Conservation (phyloP, 2,329 filamentous ascomycete genomes). For the Dactylellina haptotyla region DNA sequence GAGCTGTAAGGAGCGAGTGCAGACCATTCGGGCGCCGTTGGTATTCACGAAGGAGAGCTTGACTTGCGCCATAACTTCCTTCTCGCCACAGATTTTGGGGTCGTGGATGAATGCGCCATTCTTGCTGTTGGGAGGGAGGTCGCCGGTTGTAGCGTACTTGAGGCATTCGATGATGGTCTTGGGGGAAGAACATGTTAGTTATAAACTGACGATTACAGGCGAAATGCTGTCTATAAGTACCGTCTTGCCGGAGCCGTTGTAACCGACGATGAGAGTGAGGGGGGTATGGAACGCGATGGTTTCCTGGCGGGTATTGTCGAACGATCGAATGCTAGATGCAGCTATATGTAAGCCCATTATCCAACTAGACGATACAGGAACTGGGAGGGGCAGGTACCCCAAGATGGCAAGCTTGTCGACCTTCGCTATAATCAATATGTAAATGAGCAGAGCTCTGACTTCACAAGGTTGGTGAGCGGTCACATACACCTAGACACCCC, state of each 20-base stretch:
- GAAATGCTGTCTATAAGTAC: constrained; percentile 60
- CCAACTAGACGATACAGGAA: not conserved
- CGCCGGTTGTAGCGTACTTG: constrained; percentile 96
- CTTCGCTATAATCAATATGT: constrained; percentile 68
- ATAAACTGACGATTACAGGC: not conserved
- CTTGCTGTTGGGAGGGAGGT: constrained; percentile 86
- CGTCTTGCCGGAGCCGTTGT: constrained; percentile 97
- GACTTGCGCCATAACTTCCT: constrained; percentile 89
- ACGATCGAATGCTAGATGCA: constrained; percentile 76
- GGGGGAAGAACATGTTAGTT: not conserved
- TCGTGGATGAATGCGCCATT: constrained; percentile 96
- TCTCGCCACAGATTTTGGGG: constrained; percentile 88
- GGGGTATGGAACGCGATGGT: constrained; percentile 89
- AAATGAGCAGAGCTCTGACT: not conserved
- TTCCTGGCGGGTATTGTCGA: constrained; percentile 78
- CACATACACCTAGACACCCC: constrained; percentile 37
- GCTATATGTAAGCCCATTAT: constrained; percentile 13
- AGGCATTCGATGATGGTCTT: constrained; percentile 96
- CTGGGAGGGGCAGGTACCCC: constrained; percentile 66
- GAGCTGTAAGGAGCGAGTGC: constrained; percentile 84
- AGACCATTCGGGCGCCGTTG: constrained; percentile 80
- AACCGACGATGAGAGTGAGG: constrained; percentile 93
- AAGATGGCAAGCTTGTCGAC: constrained; percentile 90
- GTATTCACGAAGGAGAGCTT: constrained; percentile 86
- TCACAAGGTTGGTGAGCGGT: not conserved